A percentile compares a stretch with the other conserved stretches of the same genome.
Conservation (phyloP, 306 rosid genomes). For the Prunus mongolica region DNA sequence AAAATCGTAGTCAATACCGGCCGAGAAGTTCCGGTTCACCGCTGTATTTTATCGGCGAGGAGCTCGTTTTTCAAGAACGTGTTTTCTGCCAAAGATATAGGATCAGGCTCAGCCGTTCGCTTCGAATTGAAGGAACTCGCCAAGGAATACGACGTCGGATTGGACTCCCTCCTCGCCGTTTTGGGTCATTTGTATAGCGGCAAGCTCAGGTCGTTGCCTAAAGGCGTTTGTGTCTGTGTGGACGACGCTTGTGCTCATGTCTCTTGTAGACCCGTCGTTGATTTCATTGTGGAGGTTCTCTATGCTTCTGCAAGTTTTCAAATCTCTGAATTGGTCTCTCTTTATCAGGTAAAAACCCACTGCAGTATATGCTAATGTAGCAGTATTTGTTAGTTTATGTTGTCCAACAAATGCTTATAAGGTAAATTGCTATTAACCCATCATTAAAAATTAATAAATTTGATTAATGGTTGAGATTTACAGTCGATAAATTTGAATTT, state of each 20-base stretch:
- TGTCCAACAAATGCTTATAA: background rate
- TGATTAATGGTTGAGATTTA: background rate
- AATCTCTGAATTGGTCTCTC: slow-evolving; percentile 41
- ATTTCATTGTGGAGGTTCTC: slow-evolving; percentile 49
- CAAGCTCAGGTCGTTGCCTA: slow-evolving; percentile 23
- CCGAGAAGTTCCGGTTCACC: slow-evolving; percentile 42
- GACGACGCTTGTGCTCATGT: slow-evolving; percentile 54
- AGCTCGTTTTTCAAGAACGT: slow-evolving; percentile 39
- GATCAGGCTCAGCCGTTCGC: background rate
- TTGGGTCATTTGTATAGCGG: slow-evolving; percentile 55
- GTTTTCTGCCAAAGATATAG: slow-evolving; percentile 17
- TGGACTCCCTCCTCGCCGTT: slow-evolving; percentile 38
- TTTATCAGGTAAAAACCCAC: slow-evolving; percentile 37
- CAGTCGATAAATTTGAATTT: background rate
- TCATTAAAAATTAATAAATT: background rate
- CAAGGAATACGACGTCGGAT: slow-evolving; percentile 45
- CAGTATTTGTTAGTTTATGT: background rate
- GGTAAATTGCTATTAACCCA: background rate
- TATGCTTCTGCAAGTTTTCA: slow-evolving; percentile 46
- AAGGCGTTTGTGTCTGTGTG: slow-evolving; percentile 40
- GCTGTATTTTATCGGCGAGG: slow-evolving; percentile 50
- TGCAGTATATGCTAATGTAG: background rate
- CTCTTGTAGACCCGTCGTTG: slow-evolving; percentile 51
- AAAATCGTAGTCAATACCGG: slow-evolving; percentile 24
- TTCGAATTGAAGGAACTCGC: slow-evolving; percentile 44